Percentiles rank a stretch among this genome's conserved stretches.
Evolutionary conservation across 2,329 filamentous ascomycete genomes (phyloP).

Genomic region (Epichloe brachyelytri): DNA sequence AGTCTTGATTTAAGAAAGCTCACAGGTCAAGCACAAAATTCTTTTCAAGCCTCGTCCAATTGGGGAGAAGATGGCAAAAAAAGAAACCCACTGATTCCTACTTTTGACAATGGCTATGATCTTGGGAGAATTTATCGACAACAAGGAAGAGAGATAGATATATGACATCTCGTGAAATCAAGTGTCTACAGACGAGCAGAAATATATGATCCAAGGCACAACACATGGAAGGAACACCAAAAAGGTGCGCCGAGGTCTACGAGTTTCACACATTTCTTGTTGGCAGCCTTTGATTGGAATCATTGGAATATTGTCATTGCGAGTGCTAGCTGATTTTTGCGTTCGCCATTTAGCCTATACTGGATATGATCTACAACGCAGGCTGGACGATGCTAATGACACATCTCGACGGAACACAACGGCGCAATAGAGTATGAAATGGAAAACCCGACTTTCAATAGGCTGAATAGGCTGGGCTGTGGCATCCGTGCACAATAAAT

Average conservation of each 20-base stretch:
- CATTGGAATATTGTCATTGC: no score
- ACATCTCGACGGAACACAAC: no score
- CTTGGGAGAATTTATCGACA: background rate
- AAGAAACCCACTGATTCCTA: background rate
- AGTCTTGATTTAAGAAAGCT: slow-evolving; percentile 1
- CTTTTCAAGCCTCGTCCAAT: background rate
- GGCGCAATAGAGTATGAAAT: no score
- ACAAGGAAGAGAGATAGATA: background rate
- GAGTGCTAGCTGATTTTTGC: background rate
- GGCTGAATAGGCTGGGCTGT: background rate
- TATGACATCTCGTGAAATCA: background rate
- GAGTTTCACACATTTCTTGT: no score
- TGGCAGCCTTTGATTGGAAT: no score
- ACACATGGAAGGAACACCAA: background rate
- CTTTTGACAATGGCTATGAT: background rate
- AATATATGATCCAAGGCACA: background rate
- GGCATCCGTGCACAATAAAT: background rate
- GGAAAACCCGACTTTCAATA: no score
- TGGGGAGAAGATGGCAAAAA: background rate
- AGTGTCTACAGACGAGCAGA: background rate
- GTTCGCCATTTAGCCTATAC: background rate
- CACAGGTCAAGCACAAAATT: background rate
- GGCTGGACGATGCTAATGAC: no score
- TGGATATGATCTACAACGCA: background rate
- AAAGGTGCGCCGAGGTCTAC: no score